Evolutionary conservation across 208 protist genomes (phyloP).

Genomic region (Crithidia sp.): DNA sequence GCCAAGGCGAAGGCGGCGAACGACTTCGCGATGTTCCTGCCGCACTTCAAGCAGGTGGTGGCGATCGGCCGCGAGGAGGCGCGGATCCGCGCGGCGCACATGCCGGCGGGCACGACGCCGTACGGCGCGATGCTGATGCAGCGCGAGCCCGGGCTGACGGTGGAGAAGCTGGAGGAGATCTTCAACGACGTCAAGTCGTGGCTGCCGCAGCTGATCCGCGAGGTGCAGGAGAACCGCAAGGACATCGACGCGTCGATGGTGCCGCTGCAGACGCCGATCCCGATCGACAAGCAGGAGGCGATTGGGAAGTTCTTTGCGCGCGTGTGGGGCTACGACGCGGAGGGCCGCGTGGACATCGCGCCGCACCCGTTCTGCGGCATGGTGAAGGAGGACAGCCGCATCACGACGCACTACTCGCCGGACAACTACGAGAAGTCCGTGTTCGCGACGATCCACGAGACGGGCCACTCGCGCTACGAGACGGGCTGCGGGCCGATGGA

Average conservation of each 20-base stretch:
- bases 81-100: conserved; percentile 2
- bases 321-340: background rate
- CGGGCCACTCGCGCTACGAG: conserved; percentile 7
- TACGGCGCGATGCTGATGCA: conserved; percentile 10
- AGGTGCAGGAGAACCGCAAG: conserved; percentile 14
- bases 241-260: conserved; percentile 13
- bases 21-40: conserved; percentile 12
- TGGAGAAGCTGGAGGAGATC: conserved; percentile 17
- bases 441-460: conserved; percentile 24
- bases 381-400: background rate
- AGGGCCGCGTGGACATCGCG: background rate
- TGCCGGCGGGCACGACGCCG: background rate
- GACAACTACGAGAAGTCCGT: background rate
- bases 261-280: background rate
- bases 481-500: background rate
- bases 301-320: background rate
- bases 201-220: conserved; percentile 12
- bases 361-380: background rate
- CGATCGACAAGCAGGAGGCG: background rate
- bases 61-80: conserved; percentile 10
- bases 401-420: background rate
- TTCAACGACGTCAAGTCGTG: conserved; percentile 19
- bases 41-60: conserved; percentile 13
- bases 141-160: conserved; percentile 5
- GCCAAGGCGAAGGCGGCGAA: conserved; percentile 10